A percentile compares a stretch with the other conserved stretches of the same genome.
These are phyloP conservation scores for Heliamphora exappendiculata DNA, from an alignment of 148 eudicot species.

Conservation along the genomic window DNA sequence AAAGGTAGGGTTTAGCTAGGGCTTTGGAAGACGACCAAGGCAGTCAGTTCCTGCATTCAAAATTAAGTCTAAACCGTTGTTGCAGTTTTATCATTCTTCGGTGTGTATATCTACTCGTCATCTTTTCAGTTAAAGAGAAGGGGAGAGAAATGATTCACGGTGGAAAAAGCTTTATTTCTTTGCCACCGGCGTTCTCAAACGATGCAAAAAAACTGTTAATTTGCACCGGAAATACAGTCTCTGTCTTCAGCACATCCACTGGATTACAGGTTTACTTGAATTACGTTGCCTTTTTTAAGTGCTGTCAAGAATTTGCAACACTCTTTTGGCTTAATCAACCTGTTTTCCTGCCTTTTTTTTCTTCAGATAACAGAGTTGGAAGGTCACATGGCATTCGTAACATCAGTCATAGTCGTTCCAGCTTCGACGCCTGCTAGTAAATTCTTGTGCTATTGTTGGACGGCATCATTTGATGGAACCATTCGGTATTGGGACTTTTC, in stretches of 20 bases:
- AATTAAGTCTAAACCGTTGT: neutral
- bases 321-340: neutral
- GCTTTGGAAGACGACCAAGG: neutral
- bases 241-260: constrained; percentile 75
- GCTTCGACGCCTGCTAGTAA: constrained; percentile 35
- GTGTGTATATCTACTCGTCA: neutral
- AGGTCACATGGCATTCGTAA: constrained; percentile 69
- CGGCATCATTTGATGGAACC: constrained; percentile 79
- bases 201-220: constrained; percentile 65
- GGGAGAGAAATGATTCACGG: constrained; percentile 48
- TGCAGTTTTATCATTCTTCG: neutral
- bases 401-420: constrained; percentile 68
- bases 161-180: constrained; percentile 63
- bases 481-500: constrained; percentile 80
- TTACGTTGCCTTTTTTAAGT: too few species aligned
- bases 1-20: neutral
- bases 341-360: neutral
- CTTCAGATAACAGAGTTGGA: constrained; percentile 66
- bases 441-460: constrained; percentile 74
- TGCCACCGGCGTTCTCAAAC: constrained; percentile 74
- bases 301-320: neutral
- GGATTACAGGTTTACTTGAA: constrained; percentile 48
- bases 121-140: neutral
- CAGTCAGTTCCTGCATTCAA: neutral
- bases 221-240: constrained; percentile 66